These are phyloP conservation scores for Globisporangium takayamanum DNA, from an alignment of 352 stramenopile species.

Conservation along the genomic window DNA sequence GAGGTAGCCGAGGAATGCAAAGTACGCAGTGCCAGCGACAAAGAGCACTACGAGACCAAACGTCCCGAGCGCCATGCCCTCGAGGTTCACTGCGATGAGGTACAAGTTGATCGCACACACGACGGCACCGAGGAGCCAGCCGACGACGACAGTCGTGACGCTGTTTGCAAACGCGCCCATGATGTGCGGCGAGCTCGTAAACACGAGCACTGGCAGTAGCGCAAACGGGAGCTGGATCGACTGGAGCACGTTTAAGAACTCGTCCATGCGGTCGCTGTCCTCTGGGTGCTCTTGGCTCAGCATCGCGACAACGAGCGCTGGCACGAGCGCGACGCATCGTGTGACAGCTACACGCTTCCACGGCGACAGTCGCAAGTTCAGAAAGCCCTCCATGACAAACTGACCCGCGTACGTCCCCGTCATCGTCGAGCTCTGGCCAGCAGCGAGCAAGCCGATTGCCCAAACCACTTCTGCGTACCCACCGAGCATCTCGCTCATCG, in stretches of 20 bases:
- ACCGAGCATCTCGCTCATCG: conserved; percentile 79
- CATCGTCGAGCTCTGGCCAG: conserved; percentile 94
- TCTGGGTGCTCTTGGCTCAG: conserved; percentile 74
- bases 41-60: conserved; percentile 26
- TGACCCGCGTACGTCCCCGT: conserved; percentile 96
- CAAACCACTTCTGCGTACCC: conserved; percentile 86
- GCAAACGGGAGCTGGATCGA: conserved; percentile 91
- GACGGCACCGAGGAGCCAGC: conserved; percentile 50
- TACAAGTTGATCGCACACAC: conserved; percentile 79
- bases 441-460: conserved; percentile 91
- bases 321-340: conserved; percentile 88
- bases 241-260: conserved; percentile 90
- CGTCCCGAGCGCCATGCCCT: conserved; percentile 32
- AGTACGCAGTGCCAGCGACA: conserved; percentile 42
- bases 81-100: conserved; percentile 62
- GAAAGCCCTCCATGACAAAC: conserved; percentile 97
- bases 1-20: conserved; percentile 70
- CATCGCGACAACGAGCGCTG: conserved; percentile 82
- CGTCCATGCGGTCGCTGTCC: conserved; percentile 84
- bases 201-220: conserved; percentile 84
- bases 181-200: conserved; percentile 66
- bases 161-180: conserved; percentile 82
- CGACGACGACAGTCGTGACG: conserved; percentile 29
- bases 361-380: conserved; percentile 86
- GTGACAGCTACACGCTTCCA: conserved; percentile 81